Evolutionary conservation across 2,329 filamentous ascomycete species (phyloP).

Genomic region (Verticillium longisporum): DNA sequence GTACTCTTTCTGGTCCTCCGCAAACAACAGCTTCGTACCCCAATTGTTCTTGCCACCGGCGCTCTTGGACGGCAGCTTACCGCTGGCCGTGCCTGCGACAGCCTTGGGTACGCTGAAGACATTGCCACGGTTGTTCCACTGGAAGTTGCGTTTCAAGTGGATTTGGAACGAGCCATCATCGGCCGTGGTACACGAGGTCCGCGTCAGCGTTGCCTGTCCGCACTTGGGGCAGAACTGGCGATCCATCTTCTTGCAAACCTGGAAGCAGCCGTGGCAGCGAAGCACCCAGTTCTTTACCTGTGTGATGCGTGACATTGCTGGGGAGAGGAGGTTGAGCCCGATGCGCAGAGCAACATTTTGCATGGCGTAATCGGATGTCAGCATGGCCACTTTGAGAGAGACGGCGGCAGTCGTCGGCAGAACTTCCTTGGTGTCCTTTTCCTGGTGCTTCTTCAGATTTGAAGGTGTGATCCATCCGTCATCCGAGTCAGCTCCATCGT

Average conservation of each 20-base stretch:
- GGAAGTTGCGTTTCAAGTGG: conserved; percentile 89
- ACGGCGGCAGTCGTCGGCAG: conserved; percentile 34
- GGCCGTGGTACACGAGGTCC: conserved; percentile 81
- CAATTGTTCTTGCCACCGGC: conserved; percentile 81
- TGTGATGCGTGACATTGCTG: conserved; percentile 71
- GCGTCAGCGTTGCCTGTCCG: conserved; percentile 78
- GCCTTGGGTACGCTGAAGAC: conserved; percentile 91
- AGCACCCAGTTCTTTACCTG: conserved; percentile 84
- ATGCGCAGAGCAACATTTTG: conserved; percentile 94
- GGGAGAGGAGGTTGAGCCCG: conserved; percentile 83
- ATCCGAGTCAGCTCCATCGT: conserved; percentile 43
- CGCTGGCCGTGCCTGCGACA: conserved; percentile 70
- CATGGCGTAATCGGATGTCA: conserved; percentile 96
- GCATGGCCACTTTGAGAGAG: conserved; percentile 77
- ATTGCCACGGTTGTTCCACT: conserved; percentile 92
- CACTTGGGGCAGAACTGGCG: conserved; percentile 92
- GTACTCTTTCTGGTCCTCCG: conserved; percentile 97
- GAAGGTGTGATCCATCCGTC: conserved; percentile 92
- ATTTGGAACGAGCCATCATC: conserved; percentile 73
- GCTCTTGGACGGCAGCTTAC: conserved; percentile 56
- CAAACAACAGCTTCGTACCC: conserved; percentile 75
- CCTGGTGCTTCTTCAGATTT: conserved; percentile 81
- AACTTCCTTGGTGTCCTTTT: conserved; percentile 48
- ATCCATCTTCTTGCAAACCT: conserved; percentile 71
- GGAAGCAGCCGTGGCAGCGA: conserved; percentile 91